Base-by-base conservation (phyloP, 257 asterid species). In the Solanum dulcamara region DNA sequence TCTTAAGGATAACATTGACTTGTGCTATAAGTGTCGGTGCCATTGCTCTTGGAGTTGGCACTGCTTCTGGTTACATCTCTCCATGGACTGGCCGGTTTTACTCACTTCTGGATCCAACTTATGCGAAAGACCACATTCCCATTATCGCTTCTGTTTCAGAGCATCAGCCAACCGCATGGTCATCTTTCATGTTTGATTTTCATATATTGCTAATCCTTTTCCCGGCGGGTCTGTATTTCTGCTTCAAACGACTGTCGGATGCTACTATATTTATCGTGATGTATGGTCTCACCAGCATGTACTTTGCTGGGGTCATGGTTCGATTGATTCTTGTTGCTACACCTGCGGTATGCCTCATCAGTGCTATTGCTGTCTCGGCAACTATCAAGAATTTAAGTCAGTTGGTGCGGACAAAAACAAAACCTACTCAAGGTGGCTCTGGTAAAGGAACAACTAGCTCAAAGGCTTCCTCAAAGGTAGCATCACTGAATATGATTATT, bases 71-170 rank as follows among this genome's bases (percentile, higher is more conserved):
- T 26, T 97, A 91, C 79, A 97, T 97, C 84, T 95, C 99, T 83
- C 99, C 99, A 28, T 97, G 99, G 99, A 95, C 99, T 12, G 99
- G 99, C 62, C 96, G 99, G 86, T 97, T 97, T 91, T 97, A 97
- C 89, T 97, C 99, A 55, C 94, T 97, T 81, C 89, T 97, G 86
- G 99, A 97, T 87, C 99, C 99, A 81, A 97, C 99, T 26, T 97
- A 97, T 38, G 99, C 99, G 18, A 97, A 97, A 93, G 99, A 97
- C 85, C 93, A 97, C 91, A 97, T 97, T 85, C 99, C 99, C 37
- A 97, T 97, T 85, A 97, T 97, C 85, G 99, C 99, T 55, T 97
- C 99, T 46, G 99, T 97, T 81, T 97, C 99, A 24, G 99, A 95
- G 89, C 99, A 97, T 91, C 99, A 97, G 88, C 99, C 99, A 12